Evolutionary conservation across 129 eudicot genomes (phyloP).

Genomic region (sunflower (Helianthus annuus)): HanXRQr2.0-SUNRISE NC_035445.2:143133397-143133896

Average conservation of each 20-base stretch:
- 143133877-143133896: too few species aligned
- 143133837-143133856: constrained; percentile 46
- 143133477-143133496: neutral
- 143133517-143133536: neutral
- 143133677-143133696: constrained; percentile 91
- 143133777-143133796: constrained; percentile 88
- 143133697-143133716: constrained; percentile 87
- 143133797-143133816: constrained; percentile 92
- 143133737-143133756: constrained; percentile 84
- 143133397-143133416: neutral
- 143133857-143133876: too few species aligned
- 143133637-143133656: constrained; percentile 1
- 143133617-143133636: neutral
- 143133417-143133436: too few species aligned
- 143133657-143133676: constrained; percentile 37
- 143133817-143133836: constrained; percentile 72
- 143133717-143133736: constrained; percentile 73
- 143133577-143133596: neutral
- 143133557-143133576: neutral
- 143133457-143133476: neutral
- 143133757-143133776: constrained; percentile 77
- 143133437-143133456: neutral
- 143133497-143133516: neutral
- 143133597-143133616: neutral
- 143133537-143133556: neutral